phyloP scores from a whole-genome alignment of 352 stramenopile species.

The Globisporangium lucens region DNA sequence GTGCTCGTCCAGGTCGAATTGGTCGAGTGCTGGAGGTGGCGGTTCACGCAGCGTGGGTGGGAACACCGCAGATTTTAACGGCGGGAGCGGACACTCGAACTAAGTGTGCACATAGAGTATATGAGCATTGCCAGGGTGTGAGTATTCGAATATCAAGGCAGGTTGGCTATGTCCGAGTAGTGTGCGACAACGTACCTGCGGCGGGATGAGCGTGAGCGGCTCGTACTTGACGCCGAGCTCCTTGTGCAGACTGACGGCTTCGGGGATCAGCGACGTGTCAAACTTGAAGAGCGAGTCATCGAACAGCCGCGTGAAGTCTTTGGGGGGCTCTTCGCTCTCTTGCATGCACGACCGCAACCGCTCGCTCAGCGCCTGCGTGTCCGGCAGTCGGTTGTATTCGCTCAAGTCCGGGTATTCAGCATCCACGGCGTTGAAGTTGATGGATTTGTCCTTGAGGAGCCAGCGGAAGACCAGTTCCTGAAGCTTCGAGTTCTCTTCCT shows the following conservation, averaged over 20 bases:
- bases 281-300: constrained; percentile 94
- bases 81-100: constrained; percentile 93
- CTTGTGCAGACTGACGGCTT: constrained; percentile 91
- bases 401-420: constrained; percentile 82
- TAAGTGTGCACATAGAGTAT: constrained; percentile 12
- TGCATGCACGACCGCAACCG: constrained; percentile 93
- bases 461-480: constrained; percentile 93
- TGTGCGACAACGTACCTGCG: constrained; percentile 44
- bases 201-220: constrained; percentile 92
- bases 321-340: constrained; percentile 91
- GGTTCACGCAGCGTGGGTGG: constrained; percentile 89
- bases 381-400: constrained; percentile 90
- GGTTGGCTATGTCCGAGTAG: too few relatives aligned
- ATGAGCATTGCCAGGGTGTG: background rate
- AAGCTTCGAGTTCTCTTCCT: constrained; percentile 93
- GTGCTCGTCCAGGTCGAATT: constrained; percentile 97
- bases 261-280: constrained; percentile 92
- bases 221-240: constrained; percentile 94
- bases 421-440: constrained; percentile 66
- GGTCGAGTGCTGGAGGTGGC: constrained; percentile 90
- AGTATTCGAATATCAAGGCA: too few relatives aligned
- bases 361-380: constrained; percentile 92
- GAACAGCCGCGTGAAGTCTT: constrained; percentile 94
- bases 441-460: constrained; percentile 84
- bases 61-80: constrained; percentile 92